Conservation (phyloP, 352 stramenopile genomes). For the Phytopythium chamaehyphon region DNA sequence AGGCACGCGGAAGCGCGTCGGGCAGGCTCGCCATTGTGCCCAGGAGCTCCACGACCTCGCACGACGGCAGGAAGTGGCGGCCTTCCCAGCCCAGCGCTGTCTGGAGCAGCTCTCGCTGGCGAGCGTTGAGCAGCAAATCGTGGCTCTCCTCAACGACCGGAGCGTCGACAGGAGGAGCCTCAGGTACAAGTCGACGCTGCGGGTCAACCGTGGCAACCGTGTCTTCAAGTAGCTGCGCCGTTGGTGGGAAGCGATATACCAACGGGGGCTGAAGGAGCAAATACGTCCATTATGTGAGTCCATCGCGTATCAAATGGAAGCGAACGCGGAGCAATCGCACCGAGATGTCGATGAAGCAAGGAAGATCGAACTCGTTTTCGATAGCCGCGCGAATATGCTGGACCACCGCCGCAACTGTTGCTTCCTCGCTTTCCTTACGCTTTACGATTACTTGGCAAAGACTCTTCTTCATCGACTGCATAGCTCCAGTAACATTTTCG, state of each 20-base stretch:
- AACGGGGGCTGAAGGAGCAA: slow-evolving; percentile 46
- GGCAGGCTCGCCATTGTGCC: slow-evolving; percentile 21
- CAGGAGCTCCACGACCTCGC: slow-evolving; percentile 30
- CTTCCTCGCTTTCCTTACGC: slow-evolving; percentile 41
- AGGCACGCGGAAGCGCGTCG: slow-evolving; percentile 35
- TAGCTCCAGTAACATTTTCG: slow-evolving; percentile 37
- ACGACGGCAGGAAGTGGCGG: slow-evolving; percentile 21
- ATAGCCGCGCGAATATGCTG: slow-evolving; percentile 44
- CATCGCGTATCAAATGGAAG: neutral
- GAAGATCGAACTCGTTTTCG: slow-evolving; percentile 57
- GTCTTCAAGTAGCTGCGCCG: slow-evolving; percentile 52
- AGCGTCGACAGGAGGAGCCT: slow-evolving; percentile 19
- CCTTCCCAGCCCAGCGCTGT: slow-evolving; percentile 12
- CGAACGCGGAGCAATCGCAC: slow-evolving; percentile 24
- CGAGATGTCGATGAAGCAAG: slow-evolving; percentile 51
- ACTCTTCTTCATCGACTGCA: slow-evolving; percentile 46
- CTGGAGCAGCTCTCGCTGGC: slow-evolving; percentile 26
- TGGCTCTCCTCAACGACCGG: slow-evolving; percentile 43
- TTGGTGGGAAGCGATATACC: slow-evolving; percentile 52
- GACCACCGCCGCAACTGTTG: slow-evolving; percentile 40
- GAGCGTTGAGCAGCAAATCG: slow-evolving; percentile 37
- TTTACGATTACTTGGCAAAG: slow-evolving; percentile 38
- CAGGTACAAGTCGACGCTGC: slow-evolving; percentile 29
- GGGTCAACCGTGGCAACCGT: slow-evolving; percentile 39
- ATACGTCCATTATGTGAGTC: too few relatives aligned